These are phyloP conservation scores for Plenodomus tracheiphilus DNA, from an alignment of 2,329 filamentous ascomycete species.

Conservation along the genomic window DNA sequence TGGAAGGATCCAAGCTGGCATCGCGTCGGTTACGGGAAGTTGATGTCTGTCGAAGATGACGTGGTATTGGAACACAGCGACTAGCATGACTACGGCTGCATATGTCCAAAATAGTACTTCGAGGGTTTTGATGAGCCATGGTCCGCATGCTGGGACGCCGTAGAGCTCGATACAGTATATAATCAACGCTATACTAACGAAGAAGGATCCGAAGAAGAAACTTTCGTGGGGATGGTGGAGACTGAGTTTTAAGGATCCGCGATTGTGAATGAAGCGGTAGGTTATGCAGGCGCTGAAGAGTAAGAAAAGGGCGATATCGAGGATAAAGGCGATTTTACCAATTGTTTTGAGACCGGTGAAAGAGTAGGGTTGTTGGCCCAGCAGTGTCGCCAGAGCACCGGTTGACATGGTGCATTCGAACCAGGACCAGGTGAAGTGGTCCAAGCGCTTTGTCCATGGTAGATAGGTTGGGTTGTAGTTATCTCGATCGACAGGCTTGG, in stretches of 20 bases:
- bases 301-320: conserved; percentile 68
- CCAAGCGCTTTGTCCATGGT: conserved; percentile 23
- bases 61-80: conserved; percentile 94
- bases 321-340: conserved; percentile 66
- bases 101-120: conserved; percentile 73
- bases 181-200: conserved; percentile 59
- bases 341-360: conserved; percentile 67
- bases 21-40: conserved; percentile 44
- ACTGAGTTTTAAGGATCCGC: conserved; percentile 54
- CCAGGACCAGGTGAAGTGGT: conserved; percentile 58
- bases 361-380: conserved; percentile 58
- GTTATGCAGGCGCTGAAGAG: conserved; percentile 62
- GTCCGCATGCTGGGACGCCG: conserved; percentile 60
- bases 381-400: conserved; percentile 67
- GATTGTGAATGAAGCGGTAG: conserved; percentile 59
- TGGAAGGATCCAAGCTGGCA: conserved; percentile 45
- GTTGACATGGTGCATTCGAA: conserved; percentile 76
- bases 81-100: conserved; percentile 48
- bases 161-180: conserved; percentile 56
- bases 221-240: conserved; percentile 68
- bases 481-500: conserved; percentile 4
- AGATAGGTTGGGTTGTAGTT: conserved; percentile 12
- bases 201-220: conserved; percentile 73
- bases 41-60: conserved; percentile 88
- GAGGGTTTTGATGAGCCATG: conserved; percentile 60